These are phyloP conservation scores for Sarocladium strictum DNA, from an alignment of 2,329 filamentous ascomycete genomes.

Conservation along the genomic window DNA sequence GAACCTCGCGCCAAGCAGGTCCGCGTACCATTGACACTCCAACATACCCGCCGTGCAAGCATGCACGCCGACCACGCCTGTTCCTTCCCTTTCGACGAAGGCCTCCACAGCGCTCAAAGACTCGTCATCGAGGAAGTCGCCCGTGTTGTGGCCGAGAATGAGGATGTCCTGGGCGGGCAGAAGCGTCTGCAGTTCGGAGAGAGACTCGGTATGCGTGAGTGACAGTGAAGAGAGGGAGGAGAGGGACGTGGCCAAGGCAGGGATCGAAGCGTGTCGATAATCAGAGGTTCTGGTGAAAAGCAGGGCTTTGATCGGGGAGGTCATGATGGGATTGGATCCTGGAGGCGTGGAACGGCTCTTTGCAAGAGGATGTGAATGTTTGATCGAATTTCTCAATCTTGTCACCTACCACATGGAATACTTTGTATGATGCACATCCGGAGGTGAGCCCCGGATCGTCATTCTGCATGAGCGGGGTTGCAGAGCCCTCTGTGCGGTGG, in stretches of 20 bases:
- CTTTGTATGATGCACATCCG: too few species aligned
- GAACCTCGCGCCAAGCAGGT: not conserved
- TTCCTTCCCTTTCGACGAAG: not conserved
- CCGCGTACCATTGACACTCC: not conserved
- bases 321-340: not conserved
- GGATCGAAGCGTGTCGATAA: not conserved
- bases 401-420: too few species aligned
- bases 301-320: not conserved
- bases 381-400: too few species aligned
- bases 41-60: not conserved
- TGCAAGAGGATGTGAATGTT: too few species aligned
- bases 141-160: slow-evolving; percentile 4
- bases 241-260: not conserved
- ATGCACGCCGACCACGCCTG: not conserved
- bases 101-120: not conserved
- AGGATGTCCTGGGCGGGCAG: not conserved
- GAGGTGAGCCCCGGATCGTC: too few species aligned
- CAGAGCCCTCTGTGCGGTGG: too few species aligned
- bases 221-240: not conserved
- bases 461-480: too few species aligned
- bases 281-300: not conserved
- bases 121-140: slow-evolving; percentile 2
- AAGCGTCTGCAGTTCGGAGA: not conserved
- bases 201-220: slow-evolving; percentile 1
- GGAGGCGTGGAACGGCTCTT: too few species aligned